Conservation (phyloP, 1,139 yeast genomes). For the Geotrichum siamense region DNA sequence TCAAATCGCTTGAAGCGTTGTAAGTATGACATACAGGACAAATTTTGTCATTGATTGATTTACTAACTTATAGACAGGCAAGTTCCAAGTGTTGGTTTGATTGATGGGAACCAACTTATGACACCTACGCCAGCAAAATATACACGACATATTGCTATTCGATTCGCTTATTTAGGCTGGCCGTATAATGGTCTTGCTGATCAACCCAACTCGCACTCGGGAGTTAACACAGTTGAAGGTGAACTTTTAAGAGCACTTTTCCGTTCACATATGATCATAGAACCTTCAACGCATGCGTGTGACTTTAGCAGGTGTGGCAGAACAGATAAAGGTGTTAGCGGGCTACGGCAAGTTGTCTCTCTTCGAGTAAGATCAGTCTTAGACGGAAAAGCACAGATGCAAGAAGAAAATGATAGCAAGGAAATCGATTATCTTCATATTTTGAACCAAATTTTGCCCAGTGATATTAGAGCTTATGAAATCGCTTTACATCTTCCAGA, state of each 20-base stretch:
- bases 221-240: constrained; percentile 82
- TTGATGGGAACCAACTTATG: too few relatives aligned
- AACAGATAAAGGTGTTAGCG: constrained; percentile 95
- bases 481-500: constrained; percentile 76
- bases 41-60: too few relatives aligned
- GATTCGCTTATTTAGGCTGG: constrained; percentile 54
- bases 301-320: constrained; percentile 89
- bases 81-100: too few relatives aligned
- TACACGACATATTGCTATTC: constrained; percentile 65
- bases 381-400: constrained; percentile 47
- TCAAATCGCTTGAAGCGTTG: too few relatives aligned
- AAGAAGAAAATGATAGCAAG: constrained; percentile 47
- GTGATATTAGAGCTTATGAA: constrained; percentile 73
- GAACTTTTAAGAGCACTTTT: constrained; percentile 63
- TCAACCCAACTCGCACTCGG: constrained; percentile 53
- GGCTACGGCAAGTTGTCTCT: constrained; percentile 90
- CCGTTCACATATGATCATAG: constrained; percentile 58
- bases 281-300: constrained; percentile 51
- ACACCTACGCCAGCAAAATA: constrained; percentile 40
- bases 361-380: constrained; percentile 66
- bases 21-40: too few relatives aligned
- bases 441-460: constrained; percentile 70
- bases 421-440: constrained; percentile 76
- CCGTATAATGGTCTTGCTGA: constrained; percentile 83
- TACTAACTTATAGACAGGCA: too few relatives aligned